Evolutionary conservation across 2,329 filamentous ascomycete species (phyloP).

Genomic region (Parastagonospora avenae): DNA sequence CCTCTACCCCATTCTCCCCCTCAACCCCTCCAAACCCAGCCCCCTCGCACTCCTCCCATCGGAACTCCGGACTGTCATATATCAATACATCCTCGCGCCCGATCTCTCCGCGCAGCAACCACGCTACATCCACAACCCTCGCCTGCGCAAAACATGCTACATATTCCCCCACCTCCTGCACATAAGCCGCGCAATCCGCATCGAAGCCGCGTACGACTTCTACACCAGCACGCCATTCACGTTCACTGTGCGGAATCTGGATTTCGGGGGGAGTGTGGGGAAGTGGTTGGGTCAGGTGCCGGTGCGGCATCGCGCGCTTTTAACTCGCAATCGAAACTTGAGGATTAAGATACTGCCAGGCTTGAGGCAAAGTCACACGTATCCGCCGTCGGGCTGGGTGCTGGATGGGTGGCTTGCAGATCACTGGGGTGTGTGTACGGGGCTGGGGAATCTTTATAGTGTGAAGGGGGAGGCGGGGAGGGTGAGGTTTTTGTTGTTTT

Average conservation of each 20-base stretch:
- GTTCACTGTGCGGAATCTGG: conserved; percentile 18
- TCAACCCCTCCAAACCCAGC: conserved; percentile 15
- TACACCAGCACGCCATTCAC: conserved; percentile 25
- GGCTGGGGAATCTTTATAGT: conserved; percentile 31
- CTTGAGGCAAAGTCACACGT: conserved; percentile 11
- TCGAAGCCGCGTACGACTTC: conserved; percentile 36
- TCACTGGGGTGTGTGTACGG: conserved; percentile 28
- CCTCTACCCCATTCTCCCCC: conserved; percentile 20
- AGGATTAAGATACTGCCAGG: conserved; percentile 11
- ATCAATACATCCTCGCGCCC: conserved; percentile 13
- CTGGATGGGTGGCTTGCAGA: conserved; percentile 16
- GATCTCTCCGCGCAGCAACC: conserved; percentile 1
- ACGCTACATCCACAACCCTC: neutral
- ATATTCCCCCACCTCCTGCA: conserved; percentile 20
- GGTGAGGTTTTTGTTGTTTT: conserved; percentile 23
- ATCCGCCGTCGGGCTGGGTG: conserved; percentile 19
- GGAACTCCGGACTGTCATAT: conserved; percentile 26
- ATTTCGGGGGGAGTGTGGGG: conserved; percentile 15
- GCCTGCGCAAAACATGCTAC: neutral
- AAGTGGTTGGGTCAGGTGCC: conserved; percentile 21
- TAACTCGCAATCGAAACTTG: conserved; percentile 22
- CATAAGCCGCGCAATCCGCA: conserved; percentile 30
- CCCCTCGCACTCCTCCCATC: conserved; percentile 25
- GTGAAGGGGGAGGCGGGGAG: conserved; percentile 2
- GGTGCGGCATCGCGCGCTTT: conserved; percentile 16